A percentile compares a stretch with the other conserved stretches of the same genome.
These are phyloP conservation scores for Phytophthora pseudosyringae DNA, from an alignment of 352 stramenopile species.

Conservation along the genomic window DNA sequence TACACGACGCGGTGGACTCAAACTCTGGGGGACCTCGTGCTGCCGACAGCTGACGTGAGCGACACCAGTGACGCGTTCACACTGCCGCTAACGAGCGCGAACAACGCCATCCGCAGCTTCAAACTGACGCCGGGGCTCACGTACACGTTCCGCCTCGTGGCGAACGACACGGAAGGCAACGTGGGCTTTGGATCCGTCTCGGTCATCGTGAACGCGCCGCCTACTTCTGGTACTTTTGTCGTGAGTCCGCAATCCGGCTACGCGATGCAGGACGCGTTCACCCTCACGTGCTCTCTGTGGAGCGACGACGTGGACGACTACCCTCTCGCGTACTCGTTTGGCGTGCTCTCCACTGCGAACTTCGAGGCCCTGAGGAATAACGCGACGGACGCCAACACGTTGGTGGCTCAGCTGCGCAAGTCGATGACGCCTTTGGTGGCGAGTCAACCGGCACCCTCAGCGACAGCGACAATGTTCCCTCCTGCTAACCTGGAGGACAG, in stretches of 20 bases:
- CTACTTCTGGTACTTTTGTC: slow-evolving; percentile 55
- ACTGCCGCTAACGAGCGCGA: slow-evolving; percentile 57
- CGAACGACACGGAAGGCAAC: slow-evolving; percentile 60
- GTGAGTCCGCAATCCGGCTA: slow-evolving; percentile 54
- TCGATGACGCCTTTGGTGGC: slow-evolving; percentile 45
- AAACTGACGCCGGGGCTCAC: slow-evolving; percentile 63
- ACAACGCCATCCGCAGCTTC: slow-evolving; percentile 62
- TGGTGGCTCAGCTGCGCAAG: slow-evolving; percentile 39
- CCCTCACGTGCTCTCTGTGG: slow-evolving; percentile 59
- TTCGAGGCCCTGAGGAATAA: slow-evolving; percentile 31
- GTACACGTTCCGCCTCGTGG: slow-evolving; percentile 70
- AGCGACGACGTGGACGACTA: slow-evolving; percentile 65
- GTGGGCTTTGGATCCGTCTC: slow-evolving; percentile 55
- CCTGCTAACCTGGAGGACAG: slow-evolving; percentile 32
- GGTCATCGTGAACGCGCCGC: slow-evolving; percentile 67
- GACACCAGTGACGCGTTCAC: slow-evolving; percentile 54
- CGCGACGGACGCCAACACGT: slow-evolving; percentile 17
- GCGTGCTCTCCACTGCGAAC: slow-evolving; percentile 39
- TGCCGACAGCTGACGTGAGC: slow-evolving; percentile 31
- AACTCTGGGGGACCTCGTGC: slow-evolving; percentile 59
- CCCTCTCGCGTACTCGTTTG: slow-evolving; percentile 69
- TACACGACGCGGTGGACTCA: slow-evolving; percentile 61
- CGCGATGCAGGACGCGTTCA: slow-evolving; percentile 63
- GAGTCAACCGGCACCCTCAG: slow-evolving; percentile 45
- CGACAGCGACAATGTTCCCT: slow-evolving; percentile 50